Base-by-base conservation (phyloP, 352 stramenopile species). In the Phytophthora kernoviae region DNA sequence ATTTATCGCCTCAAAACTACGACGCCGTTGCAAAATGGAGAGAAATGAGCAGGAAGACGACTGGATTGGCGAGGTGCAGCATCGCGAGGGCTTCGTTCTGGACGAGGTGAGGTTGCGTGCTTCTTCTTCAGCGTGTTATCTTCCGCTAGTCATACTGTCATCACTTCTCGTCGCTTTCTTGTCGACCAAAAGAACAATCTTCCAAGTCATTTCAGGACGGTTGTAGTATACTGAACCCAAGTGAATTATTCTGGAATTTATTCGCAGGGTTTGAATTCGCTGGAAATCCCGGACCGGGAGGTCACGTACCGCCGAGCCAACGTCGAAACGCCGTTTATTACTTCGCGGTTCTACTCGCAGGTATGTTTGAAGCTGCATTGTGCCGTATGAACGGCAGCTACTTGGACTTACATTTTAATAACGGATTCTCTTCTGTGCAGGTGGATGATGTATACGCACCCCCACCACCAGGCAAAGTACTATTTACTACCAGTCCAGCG, bases 271-370 rank as follows among this genome's bases (percentile, higher is more conserved):
- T 72, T 81, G 55, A 70, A 50, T 37, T 57, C 42, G 6, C 65
- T 87, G 26, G 77, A 80, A 41, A 77, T 80, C 27, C 49, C 57
- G 24, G 75, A 86, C 21, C 66, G 68, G 12, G 65, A 87, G 48
- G 77, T 92, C 24, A 89, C 78, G 8, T 92, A 90, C 61, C 83
- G 83, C 24, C 83, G 83, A 48, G 79, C 75, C 15, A 58, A 77
- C 36, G 61, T 79, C 12, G 75, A 70, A 37, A 76, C 77, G 4
- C 68, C 77, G 57, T 88, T 88, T 51, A 72, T 84, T 53, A 77
- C 69, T 10, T 79, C 74, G n/a, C 62, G 59, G 50, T 88, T 90
- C 33, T 76, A 87, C 22, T 70, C 78, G 11, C 55, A 90, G 72
- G 82, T 90, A 57, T 18, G 62, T 11, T 33, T 18, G n/a, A 60